These are phyloP conservation scores for Onygenales sp. DNA, from an alignment of 2,329 filamentous ascomycete genomes.

Conservation along the genomic window DNA sequence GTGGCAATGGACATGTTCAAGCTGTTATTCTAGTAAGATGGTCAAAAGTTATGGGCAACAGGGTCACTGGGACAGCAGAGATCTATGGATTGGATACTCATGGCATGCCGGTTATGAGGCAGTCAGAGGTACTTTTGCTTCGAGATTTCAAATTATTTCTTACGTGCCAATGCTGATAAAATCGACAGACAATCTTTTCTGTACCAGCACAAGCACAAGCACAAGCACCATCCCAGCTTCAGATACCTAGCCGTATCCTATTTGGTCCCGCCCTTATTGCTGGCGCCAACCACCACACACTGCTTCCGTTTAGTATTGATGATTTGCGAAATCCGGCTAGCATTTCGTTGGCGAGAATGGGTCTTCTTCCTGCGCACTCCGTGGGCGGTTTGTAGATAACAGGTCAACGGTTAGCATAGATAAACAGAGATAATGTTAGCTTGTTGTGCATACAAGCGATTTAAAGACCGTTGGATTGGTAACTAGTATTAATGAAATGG, in stretches of 20 bases:
- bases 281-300: neutral
- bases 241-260: neutral
- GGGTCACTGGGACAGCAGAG: neutral
- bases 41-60: neutral
- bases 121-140: neutral
- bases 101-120: neutral
- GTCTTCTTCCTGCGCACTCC: neutral
- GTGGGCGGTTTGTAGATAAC: no score
- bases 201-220: neutral
- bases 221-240: neutral
- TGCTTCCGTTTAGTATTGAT: neutral
- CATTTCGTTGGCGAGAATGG: neutral
- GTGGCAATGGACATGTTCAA: slow-evolving; percentile 2
- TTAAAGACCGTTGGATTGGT: no score
- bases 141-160: neutral
- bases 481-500: no score
- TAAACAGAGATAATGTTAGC: no score
- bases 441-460: no score
- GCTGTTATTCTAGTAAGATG: slow-evolving; percentile 1
- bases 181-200: neutral
- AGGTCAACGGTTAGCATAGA: no score
- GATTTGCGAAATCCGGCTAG: neutral
- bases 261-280: neutral
- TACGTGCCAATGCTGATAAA: neutral
- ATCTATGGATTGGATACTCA: neutral